Evolutionary conservation across 2,329 filamentous ascomycete species (phyloP).

Genomic region (Aspergillus terreus): DNA sequence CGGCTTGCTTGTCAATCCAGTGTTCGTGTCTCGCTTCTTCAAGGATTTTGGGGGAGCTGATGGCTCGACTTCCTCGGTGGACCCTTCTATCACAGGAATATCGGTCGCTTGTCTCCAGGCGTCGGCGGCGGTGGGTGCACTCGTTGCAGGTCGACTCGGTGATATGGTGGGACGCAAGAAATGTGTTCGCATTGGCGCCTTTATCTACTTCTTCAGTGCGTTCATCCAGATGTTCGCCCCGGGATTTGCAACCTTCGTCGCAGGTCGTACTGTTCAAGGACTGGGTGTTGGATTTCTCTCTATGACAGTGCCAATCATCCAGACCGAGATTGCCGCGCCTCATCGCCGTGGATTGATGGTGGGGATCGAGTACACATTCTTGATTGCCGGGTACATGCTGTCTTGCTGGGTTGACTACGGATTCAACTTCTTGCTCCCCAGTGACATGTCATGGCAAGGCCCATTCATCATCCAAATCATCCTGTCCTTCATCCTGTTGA

Average conservation of each 20-base stretch:
- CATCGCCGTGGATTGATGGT: too few species aligned
- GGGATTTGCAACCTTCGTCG: constrained; percentile 1
- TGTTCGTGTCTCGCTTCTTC: constrained; percentile 41
- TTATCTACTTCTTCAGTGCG: constrained; percentile 36
- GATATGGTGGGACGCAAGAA: constrained; percentile 37
- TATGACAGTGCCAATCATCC: too few species aligned
- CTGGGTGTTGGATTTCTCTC: too few species aligned
- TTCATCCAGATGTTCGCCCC: constrained; percentile 38
- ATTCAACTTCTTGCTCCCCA: constrained; percentile 11
- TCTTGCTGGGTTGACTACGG: too few species aligned
- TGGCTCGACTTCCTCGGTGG: too few species aligned
- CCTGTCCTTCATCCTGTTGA: constrained; percentile 29
- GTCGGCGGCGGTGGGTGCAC: constrained; percentile 33
- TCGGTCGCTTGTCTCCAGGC: constrained; percentile 17
- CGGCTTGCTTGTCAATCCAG: constrained; percentile 38
- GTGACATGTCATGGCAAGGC: constrained; percentile 28
- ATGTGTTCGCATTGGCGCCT: constrained; percentile 33
- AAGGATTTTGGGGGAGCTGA: constrained; percentile 23
- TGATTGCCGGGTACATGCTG: too few species aligned
- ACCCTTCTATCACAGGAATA: too few species aligned
- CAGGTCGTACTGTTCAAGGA: too few species aligned
- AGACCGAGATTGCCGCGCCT: too few species aligned
- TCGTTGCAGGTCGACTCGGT: constrained; percentile 32
- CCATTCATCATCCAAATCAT: constrained; percentile 31
- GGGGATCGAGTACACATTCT: too few species aligned